Evolutionary conservation across 345 rosid genomes (phyloP).

Genomic region (Arabidopsis thaliana): DNA sequence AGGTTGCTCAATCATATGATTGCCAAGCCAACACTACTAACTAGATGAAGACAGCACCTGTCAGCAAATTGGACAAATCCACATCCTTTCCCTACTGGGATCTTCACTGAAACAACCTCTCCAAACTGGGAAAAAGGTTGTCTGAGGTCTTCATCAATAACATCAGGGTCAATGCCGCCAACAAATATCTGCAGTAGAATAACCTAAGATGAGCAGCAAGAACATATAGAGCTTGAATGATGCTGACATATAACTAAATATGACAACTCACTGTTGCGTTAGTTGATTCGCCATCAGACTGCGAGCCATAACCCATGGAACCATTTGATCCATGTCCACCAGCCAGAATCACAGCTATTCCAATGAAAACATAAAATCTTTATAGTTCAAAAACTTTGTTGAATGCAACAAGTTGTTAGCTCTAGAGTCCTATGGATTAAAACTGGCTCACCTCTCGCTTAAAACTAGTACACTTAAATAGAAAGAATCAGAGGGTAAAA

Average conservation of each 20-base stretch:
- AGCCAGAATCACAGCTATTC: slow-evolving; percentile 75
- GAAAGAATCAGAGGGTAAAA: neutral
- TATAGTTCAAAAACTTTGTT: slow-evolving; percentile 18
- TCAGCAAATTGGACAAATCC: slow-evolving; percentile 84
- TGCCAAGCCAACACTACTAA: slow-evolving; percentile 12
- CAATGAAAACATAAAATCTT: slow-evolving; percentile 25
- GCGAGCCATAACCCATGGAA: slow-evolving; percentile 60
- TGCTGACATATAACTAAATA: slow-evolving; percentile 19
- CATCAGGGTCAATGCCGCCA: slow-evolving; percentile 90
- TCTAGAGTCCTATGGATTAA: neutral
- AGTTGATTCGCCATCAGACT: slow-evolving; percentile 68
- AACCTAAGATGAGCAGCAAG: slow-evolving; percentile 21
- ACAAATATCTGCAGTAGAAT: slow-evolving; percentile 75
- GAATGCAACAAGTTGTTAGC: slow-evolving; percentile 20
- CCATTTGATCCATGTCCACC: slow-evolving; percentile 85
- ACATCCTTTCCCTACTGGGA: slow-evolving; percentile 93
- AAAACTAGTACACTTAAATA: neutral
- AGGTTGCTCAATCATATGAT: slow-evolving; percentile 9
- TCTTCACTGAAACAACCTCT: slow-evolving; percentile 90
- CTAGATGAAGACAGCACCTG: slow-evolving; percentile 53
- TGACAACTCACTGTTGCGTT: slow-evolving; percentile 83
- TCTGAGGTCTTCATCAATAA: slow-evolving; percentile 85
- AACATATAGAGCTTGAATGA: slow-evolving; percentile 8
- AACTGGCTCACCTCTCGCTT: neutral
- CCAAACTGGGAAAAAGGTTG: slow-evolving; percentile 83